Percentiles rank a stretch among this genome's conserved stretches.
Evolutionary conservation across 192 early-diverging fungal genomes (phyloP).

Genomic region (Backusella macrospora): DNA sequence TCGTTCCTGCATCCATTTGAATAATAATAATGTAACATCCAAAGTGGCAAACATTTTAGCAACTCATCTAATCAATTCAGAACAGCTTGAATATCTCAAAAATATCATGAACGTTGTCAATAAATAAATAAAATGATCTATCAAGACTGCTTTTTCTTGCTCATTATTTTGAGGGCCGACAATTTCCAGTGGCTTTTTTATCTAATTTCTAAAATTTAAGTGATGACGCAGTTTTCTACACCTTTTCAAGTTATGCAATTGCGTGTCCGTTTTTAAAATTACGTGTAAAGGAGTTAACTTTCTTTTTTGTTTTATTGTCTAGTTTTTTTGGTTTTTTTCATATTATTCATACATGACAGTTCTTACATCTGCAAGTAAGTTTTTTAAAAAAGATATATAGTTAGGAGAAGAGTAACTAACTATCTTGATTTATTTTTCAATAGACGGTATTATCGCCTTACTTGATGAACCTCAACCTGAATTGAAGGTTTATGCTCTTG

Average conservation of each 20-base stretch:
- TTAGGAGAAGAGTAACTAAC: neutral
- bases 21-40: too few species aligned
- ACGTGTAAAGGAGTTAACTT: conserved; percentile 12
- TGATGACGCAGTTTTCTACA: too few species aligned
- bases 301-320: neutral
- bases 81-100: too few species aligned
- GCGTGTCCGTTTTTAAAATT: conserved; percentile 14
- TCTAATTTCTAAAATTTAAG: too few species aligned
- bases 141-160: too few species aligned
- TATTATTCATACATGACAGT: conserved; percentile 18
- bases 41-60: too few species aligned
- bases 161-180: too few species aligned
- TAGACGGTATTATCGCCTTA: conserved; percentile 90
- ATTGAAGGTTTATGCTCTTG: conserved; percentile 90
- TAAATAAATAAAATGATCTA: too few species aligned
- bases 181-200: too few species aligned
- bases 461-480: conserved; percentile 92
- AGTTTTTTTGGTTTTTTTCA: neutral
- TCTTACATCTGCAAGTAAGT: conserved; percentile 40
- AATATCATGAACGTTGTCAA: too few species aligned
- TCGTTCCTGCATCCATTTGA: too few species aligned
- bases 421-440: neutral
- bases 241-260: neutral
- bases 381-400: neutral
- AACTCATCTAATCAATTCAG: too few species aligned